Conservation (phyloP, 805 yeast species). For the Lipomyces spencermartinsiae region DNA sequence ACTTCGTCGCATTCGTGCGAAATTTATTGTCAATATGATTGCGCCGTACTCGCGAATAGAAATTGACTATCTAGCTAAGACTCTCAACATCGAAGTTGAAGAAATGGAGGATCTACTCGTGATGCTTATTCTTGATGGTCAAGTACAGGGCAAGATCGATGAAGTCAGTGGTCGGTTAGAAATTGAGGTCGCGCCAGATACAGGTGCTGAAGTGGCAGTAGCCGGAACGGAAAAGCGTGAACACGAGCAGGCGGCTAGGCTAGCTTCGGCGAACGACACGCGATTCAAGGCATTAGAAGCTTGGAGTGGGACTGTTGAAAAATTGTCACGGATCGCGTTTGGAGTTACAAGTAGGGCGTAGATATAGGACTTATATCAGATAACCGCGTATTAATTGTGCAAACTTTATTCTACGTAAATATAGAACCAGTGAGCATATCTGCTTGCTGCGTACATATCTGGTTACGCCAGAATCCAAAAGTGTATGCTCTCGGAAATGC, state of each 20-base stretch:
- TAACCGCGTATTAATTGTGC: not conserved
- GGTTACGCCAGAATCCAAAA: too few species aligned
- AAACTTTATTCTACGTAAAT: not conserved
- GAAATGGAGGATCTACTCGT: constrained; percentile 39
- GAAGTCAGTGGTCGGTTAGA: constrained; percentile 35
- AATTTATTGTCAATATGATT: constrained; percentile 43
- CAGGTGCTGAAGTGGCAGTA: constrained; percentile 35
- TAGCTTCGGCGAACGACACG: constrained; percentile 23
- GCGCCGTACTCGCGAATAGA: constrained; percentile 45
- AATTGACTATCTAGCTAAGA: constrained; percentile 40
- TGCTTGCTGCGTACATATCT: not conserved
- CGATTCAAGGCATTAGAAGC: constrained; percentile 32
- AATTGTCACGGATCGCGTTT: constrained; percentile 27
- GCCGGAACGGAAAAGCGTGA: constrained; percentile 35
- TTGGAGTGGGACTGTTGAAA: constrained; percentile 31
- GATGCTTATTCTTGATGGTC: constrained; percentile 43
- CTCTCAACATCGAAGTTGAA: constrained; percentile 35
- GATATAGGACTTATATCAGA: not conserved
- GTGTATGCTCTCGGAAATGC: too few species aligned
- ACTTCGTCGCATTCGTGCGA: constrained; percentile 41
- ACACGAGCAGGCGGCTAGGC: constrained; percentile 21
- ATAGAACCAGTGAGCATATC: not conserved
- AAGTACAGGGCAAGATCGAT: constrained; percentile 44
- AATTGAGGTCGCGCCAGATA: constrained; percentile 35
- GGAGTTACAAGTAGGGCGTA: constrained; percentile 11